Percentiles rank a stretch among this genome's conserved stretches.
Evolutionary conservation across 257 asterid genomes (phyloP).

Genomic region (Nyctanthes arbortristis): DNA sequence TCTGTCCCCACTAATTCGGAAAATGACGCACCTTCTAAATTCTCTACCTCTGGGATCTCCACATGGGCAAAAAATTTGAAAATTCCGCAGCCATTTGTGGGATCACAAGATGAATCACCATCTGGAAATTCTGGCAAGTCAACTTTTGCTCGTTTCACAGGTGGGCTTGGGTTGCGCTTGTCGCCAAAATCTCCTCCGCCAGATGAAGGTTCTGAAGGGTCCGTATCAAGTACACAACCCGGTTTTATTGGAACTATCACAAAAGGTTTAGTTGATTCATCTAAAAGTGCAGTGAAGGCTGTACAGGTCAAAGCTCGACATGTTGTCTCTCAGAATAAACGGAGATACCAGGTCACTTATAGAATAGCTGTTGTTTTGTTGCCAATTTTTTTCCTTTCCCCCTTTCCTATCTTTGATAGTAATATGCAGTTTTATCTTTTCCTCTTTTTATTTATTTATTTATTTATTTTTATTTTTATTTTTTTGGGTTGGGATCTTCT

Average conservation of each 20-base stretch:
- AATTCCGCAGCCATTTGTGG: slow-evolving; percentile 76
- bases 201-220: slow-evolving; percentile 57
- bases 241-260: slow-evolving; percentile 83
- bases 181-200: slow-evolving; percentile 81
- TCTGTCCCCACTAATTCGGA: slow-evolving; percentile 45
- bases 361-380: slow-evolving; percentile 10
- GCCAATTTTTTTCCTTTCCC: neutral
- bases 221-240: slow-evolving; percentile 64
- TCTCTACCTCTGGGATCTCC: slow-evolving; percentile 80
- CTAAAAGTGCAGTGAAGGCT: slow-evolving; percentile 94
- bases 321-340: slow-evolving; percentile 94
- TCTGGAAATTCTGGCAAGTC: slow-evolving; percentile 66
- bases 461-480: neutral
- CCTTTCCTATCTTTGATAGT: too few species aligned
- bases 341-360: slow-evolving; percentile 92
- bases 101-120: slow-evolving; percentile 69
- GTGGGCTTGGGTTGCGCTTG: slow-evolving; percentile 75
- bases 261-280: slow-evolving; percentile 89
- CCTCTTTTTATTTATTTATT: neutral
- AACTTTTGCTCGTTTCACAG: slow-evolving; percentile 66
- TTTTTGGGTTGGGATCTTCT: neutral
- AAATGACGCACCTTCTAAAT: slow-evolving; percentile 53
- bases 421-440: neutral
- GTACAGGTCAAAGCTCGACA: slow-evolving; percentile 99
- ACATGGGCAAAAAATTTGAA: slow-evolving; percentile 89